A percentile compares a stretch with the other conserved stretches of the same genome.
These are phyloP conservation scores for Chaetomiaceae sp. DNA, from an alignment of 2,329 filamentous ascomycete species.

Conservation along the genomic window DNA sequence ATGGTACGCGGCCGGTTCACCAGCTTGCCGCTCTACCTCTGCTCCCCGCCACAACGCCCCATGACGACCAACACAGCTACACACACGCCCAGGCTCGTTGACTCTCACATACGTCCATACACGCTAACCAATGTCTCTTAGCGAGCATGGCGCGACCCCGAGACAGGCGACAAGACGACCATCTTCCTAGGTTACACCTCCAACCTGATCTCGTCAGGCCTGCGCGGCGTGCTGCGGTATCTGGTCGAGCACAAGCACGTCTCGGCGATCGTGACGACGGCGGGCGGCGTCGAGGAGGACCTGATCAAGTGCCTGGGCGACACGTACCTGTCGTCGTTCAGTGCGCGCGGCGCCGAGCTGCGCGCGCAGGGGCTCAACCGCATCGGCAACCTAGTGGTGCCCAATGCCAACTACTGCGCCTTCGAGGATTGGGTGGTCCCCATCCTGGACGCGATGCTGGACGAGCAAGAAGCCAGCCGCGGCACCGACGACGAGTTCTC, in stretches of 20 bases:
- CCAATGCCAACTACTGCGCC: constrained; percentile 93
- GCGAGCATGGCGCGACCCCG: constrained; percentile 75
- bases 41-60: no score
- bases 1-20: constrained; percentile 26
- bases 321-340: constrained; percentile 88
- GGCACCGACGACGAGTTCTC: constrained; percentile 62
- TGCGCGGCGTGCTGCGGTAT: constrained; percentile 86
- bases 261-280: constrained; percentile 89
- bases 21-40: no score
- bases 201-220: constrained; percentile 92
- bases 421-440: constrained; percentile 98
- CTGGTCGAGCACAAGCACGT: constrained; percentile 90
- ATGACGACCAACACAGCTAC: not conserved
- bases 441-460: constrained; percentile 88
- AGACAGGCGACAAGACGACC: constrained; percentile 73
- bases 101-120: not conserved
- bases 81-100: not conserved
- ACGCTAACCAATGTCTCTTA: constrained; percentile 23
- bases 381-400: constrained; percentile 92
- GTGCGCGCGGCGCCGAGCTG: constrained; percentile 66
- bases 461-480: constrained; percentile 81
- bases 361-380: constrained; percentile 85
- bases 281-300: constrained; percentile 93
- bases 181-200: constrained; percentile 98
- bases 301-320: constrained; percentile 96